Percentiles rank a stretch among this genome's conserved stretches.
phyloP scores from a whole-genome alignment of 2,329 filamentous ascomycete species.

The Pseudogymnoascus sp. region DNA sequence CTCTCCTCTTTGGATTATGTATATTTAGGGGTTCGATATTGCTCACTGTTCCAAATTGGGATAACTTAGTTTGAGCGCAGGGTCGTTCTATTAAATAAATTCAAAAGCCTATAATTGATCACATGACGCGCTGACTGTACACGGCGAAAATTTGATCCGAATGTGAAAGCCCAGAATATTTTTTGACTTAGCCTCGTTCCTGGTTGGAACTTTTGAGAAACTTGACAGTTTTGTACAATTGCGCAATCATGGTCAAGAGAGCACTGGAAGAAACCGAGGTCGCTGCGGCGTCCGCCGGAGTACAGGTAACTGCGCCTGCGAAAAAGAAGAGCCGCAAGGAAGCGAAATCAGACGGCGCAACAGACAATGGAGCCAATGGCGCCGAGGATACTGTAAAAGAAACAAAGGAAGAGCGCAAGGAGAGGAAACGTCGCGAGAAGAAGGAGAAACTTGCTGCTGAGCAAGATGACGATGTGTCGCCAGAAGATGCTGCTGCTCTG shows the following conservation, averaged over 20 bases:
- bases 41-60: constrained; percentile 5
- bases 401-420: constrained; percentile 31
- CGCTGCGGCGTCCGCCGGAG: constrained; percentile 11
- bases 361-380: constrained; percentile 26
- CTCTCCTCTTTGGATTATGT: constrained; percentile 4
- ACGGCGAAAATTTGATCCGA: constrained; percentile 9
- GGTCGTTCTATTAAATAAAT: constrained; percentile 3
- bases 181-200: constrained; percentile 7
- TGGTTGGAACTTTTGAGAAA: constrained; percentile 2
- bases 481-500: constrained; percentile 25
- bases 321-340: constrained; percentile 27
- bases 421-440: constrained; percentile 34
- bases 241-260: constrained; percentile 26
- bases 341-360: constrained; percentile 21
- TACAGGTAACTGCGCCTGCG: constrained; percentile 11
- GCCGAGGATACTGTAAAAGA: constrained; percentile 25
- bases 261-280: constrained; percentile 25
- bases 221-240: constrained; percentile 7
- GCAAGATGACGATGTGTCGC: constrained; percentile 22
- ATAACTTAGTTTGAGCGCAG: constrained; percentile 8
- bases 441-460: constrained; percentile 17
- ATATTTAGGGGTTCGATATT: constrained; percentile 10
- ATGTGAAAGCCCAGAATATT: constrained; percentile 3
- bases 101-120: constrained; percentile 3
- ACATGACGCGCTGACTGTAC: constrained; percentile 5